These are phyloP conservation scores for Brettanomyces sp. DNA, from an alignment of 805 yeast species.

Conservation along the genomic window DNA sequence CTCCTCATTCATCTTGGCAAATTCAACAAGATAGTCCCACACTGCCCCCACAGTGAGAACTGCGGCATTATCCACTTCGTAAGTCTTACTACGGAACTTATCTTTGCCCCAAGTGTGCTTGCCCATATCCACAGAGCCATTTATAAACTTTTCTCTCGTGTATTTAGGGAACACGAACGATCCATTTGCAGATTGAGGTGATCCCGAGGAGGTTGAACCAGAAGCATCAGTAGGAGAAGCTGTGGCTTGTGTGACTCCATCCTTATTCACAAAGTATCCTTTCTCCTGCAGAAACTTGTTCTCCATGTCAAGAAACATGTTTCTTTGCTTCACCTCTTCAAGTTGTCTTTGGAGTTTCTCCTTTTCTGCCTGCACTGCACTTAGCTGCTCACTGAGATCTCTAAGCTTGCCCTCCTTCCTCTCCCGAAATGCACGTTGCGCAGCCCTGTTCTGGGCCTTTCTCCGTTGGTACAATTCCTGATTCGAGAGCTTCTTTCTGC, in stretches of 20 bases:
- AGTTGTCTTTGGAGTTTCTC: slow-evolving; percentile 32
- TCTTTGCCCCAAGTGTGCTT: slow-evolving; percentile 6
- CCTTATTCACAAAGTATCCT: not conserved
- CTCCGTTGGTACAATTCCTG: slow-evolving; percentile 44
- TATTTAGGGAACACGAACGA: slow-evolving; percentile 18
- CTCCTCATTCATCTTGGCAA: slow-evolving; percentile 38
- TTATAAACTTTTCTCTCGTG: slow-evolving; percentile 18
- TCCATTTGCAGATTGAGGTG: not conserved
- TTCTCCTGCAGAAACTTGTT: slow-evolving; percentile 43
- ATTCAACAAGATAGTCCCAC: slow-evolving; percentile 64
- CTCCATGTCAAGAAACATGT: slow-evolving; percentile 50
- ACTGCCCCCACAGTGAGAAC: slow-evolving; percentile 67
- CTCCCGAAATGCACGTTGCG: slow-evolving; percentile 80
- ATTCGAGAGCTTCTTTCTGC: slow-evolving; percentile 9
- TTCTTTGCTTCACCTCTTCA: slow-evolving; percentile 38
- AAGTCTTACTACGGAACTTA: slow-evolving; percentile 6
- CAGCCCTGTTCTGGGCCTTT: slow-evolving; percentile 77
- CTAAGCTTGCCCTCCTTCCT: slow-evolving; percentile 66
- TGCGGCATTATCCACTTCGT: slow-evolving; percentile 27
- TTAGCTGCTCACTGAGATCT: slow-evolving; percentile 53
- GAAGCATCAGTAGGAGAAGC: not conserved
- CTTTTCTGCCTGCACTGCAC: slow-evolving; percentile 41
- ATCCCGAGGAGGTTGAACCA: not conserved
- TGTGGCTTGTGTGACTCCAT: not conserved
- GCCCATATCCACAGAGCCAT: slow-evolving; percentile 12